These are phyloP conservation scores for Solanum pennellii DNA, from an alignment of 257 asterid species.

Conservation along the genomic window DNA sequence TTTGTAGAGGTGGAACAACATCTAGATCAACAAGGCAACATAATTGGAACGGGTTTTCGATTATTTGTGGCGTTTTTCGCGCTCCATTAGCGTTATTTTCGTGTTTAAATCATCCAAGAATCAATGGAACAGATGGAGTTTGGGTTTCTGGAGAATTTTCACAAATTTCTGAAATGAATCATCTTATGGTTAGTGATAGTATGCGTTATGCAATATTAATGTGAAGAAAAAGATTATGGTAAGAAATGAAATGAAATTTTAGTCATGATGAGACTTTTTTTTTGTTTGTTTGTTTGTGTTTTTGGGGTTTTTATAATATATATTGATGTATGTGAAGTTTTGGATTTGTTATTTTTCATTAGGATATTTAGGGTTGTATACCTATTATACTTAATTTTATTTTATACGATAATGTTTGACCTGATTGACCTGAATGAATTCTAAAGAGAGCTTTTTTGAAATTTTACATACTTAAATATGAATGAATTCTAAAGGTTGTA, in stretches of 20 bases:
- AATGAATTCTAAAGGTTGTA: no score
- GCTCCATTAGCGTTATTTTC: conserved; percentile 26
- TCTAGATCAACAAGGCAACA: conserved; percentile 1
- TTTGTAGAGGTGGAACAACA: neutral
- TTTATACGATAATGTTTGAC: neutral
- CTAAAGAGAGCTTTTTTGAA: neutral
- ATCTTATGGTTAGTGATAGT: conserved; percentile 40
- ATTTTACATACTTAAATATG: no score
- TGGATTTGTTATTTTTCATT: neutral
- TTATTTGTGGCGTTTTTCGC: conserved; percentile 11
- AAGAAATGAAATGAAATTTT: neutral
- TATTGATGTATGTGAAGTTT: neutral
- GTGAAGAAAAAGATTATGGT: conserved; percentile 9
- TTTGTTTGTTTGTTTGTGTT: neutral
- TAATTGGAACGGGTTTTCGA: conserved; percentile 12
- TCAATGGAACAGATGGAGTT: conserved; percentile 25
- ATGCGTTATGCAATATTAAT: conserved; percentile 40
- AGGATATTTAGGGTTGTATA: neutral
- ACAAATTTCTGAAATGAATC: conserved; percentile 31
- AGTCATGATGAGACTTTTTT: neutral
- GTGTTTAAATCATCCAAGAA: conserved; percentile 16
- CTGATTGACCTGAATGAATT: neutral
- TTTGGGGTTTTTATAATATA: neutral
- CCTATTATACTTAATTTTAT: neutral
- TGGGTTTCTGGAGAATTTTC: conserved; percentile 41